Percentiles rank a stretch among this genome's conserved stretches.
Evolutionary conservation across 176 grass and related monocot genomes (phyloP).

Genomic region (Melocanna baccifera): DNA sequence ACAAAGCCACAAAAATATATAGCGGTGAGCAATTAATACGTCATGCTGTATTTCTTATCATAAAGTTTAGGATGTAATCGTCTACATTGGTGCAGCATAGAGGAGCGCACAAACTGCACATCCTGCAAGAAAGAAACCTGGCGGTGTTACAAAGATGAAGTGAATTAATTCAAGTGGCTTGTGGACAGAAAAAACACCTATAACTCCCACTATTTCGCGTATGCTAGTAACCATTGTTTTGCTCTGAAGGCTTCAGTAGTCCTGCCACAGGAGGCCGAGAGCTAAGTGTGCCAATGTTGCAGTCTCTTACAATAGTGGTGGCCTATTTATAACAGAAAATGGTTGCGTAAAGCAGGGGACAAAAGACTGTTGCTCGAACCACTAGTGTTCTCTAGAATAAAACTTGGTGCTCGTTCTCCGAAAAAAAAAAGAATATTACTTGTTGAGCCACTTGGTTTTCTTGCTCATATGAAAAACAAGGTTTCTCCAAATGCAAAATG

Average conservation of each 20-base stretch:
- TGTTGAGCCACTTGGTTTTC: not conserved
- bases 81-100: constrained; percentile 66
- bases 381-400: not conserved
- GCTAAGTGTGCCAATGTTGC: not conserved
- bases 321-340: constrained; percentile 29
- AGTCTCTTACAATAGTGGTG: not conserved
- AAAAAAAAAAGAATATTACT: constrained; percentile 5
- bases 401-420: not conserved
- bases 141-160: constrained; percentile 1
- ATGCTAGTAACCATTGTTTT: constrained; percentile 26
- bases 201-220: constrained; percentile 47
- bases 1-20: not conserved
- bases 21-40: not conserved
- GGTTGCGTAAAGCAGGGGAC: not conserved
- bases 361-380: not conserved
- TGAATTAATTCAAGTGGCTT: not conserved
- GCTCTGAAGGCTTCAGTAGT: not conserved
- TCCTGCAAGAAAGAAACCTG: constrained; percentile 44
- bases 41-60: not conserved
- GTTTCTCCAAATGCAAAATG: not conserved
- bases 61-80: not conserved
- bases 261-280: not conserved
- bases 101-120: constrained; percentile 56
- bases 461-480: not conserved
- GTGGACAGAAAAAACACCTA: constrained; percentile 42